phyloP scores from a whole-genome alignment of 345 rosid species.

The Populus davidiana region DNA sequence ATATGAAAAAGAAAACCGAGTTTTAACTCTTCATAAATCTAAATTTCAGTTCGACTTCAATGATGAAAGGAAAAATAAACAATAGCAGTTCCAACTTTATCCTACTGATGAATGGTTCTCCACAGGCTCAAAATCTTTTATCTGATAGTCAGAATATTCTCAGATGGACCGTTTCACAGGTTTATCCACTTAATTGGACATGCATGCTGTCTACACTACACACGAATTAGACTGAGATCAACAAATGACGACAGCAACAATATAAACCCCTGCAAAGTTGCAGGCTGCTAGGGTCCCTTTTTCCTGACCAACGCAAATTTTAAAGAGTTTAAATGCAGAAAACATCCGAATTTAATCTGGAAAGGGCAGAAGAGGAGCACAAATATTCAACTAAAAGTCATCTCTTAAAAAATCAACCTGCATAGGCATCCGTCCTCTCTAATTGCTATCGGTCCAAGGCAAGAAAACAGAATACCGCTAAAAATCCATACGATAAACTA shows the following conservation, averaged over 20 bases:
- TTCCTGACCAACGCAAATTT: background rate
- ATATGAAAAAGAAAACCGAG: no score
- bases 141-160: no score
- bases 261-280: background rate
- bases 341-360: background rate
- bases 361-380: background rate
- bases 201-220: no score
- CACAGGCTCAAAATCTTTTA: no score
- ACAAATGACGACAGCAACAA: background rate
- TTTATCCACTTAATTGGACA: no score
- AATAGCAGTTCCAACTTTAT: no score
- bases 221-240: background rate
- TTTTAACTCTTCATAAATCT: no score
- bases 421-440: background rate
- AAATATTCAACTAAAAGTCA: background rate
- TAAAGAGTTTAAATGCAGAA: background rate
- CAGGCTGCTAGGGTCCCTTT: background rate
- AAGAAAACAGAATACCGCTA: background rate
- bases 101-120: no score
- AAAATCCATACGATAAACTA: background rate
- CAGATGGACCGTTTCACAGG: no score
- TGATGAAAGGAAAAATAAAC: no score
- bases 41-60: no score
- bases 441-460: background rate
- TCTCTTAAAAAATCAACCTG: background rate